Conservation (phyloP, 1,284 basidiomycete genomes). For the Cryptococcus depauperatus region DNA sequence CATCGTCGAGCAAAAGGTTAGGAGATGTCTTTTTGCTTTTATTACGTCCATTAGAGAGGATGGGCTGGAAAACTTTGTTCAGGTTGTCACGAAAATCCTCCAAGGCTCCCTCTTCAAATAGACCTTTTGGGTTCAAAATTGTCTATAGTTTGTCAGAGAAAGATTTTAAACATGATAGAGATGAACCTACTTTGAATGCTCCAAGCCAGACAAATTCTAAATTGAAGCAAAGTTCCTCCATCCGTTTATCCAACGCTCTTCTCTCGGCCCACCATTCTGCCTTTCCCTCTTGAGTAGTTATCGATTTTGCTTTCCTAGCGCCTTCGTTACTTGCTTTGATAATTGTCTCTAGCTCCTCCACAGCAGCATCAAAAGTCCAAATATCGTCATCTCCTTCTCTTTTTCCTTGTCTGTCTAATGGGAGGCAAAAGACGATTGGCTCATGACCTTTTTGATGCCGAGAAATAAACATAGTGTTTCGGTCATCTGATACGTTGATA, state of each 20-base stretch:
- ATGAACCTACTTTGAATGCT: slow-evolving; percentile 72
- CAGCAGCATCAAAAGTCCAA: slow-evolving; percentile 66
- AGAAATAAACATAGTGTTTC: slow-evolving; percentile 72
- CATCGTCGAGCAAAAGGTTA: slow-evolving; percentile 55
- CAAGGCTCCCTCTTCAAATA: slow-evolving; percentile 49
- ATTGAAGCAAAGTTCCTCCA: slow-evolving; percentile 67
- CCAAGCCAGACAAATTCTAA: slow-evolving; percentile 97
- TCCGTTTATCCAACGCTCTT: slow-evolving; percentile 62
- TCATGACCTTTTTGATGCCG: slow-evolving; percentile 56
- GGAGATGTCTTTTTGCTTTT: slow-evolving; percentile 47
- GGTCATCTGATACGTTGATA: slow-evolving; percentile 73
- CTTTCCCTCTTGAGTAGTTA: slow-evolving; percentile 49
- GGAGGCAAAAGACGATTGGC: slow-evolving; percentile 78
- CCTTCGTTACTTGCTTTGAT: slow-evolving; percentile 67
- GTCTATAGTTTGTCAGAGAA: slow-evolving; percentile 49
- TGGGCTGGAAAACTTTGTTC: slow-evolving; percentile 64
- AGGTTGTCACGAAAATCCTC: slow-evolving; percentile 56
- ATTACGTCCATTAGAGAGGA: slow-evolving; percentile 50
- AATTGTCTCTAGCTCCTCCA: slow-evolving; percentile 68
- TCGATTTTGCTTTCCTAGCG: slow-evolving; percentile 62
- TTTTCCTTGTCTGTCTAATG: slow-evolving; percentile 66
- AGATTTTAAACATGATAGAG: neutral
- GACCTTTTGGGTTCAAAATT: slow-evolving; percentile 56
- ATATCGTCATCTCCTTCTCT: slow-evolving; percentile 64
- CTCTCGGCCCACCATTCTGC: slow-evolving; percentile 75